Evolutionary conservation across 2,329 filamentous ascomycete species (phyloP).

Genomic region (Aureobasidium melanogenum): DNA sequence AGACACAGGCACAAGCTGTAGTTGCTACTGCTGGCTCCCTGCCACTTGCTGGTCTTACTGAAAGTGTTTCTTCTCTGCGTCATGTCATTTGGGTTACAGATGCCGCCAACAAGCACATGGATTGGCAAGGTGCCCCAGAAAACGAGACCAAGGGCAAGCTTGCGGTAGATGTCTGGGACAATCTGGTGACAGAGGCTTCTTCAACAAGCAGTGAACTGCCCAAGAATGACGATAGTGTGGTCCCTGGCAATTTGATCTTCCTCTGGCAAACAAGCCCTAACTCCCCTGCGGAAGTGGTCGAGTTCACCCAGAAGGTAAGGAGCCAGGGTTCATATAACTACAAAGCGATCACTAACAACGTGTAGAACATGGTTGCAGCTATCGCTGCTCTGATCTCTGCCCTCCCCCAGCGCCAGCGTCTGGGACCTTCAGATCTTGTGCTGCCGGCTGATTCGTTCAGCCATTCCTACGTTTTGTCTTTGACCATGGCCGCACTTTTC

Average conservation of each 20-base stretch:
- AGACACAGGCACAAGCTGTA: constrained; percentile 68
- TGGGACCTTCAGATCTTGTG: constrained; percentile 69
- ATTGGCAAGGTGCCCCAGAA: constrained; percentile 84
- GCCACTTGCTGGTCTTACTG: constrained; percentile 64
- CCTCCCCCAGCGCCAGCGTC: constrained; percentile 64
- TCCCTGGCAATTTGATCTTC: constrained; percentile 45
- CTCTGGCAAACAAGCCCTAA: constrained; percentile 54
- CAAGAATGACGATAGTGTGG: constrained; percentile 45
- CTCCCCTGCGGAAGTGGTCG: constrained; percentile 55
- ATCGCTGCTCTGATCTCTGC: constrained; percentile 69
- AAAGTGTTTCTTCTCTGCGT: constrained; percentile 60
- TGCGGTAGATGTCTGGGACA: constrained; percentile 86
- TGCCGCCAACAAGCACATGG: constrained; percentile 80
- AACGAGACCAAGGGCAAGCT: constrained; percentile 60
- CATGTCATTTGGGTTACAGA: constrained; percentile 90
- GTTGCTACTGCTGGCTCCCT: constrained; percentile 81
- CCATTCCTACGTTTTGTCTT: constrained; percentile 66
- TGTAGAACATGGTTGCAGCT: constrained; percentile 74
- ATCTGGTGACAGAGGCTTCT: constrained; percentile 58
- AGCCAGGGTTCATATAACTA: background rate
- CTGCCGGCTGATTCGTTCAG: constrained; percentile 76
- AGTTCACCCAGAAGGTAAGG: constrained; percentile 62
- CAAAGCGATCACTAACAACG: background rate
- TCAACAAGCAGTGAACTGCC: constrained; percentile 55
- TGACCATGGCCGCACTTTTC: constrained; percentile 76